Conservation (phyloP, 176 grass and related monocot species). For the Areca catechu region DNA sequence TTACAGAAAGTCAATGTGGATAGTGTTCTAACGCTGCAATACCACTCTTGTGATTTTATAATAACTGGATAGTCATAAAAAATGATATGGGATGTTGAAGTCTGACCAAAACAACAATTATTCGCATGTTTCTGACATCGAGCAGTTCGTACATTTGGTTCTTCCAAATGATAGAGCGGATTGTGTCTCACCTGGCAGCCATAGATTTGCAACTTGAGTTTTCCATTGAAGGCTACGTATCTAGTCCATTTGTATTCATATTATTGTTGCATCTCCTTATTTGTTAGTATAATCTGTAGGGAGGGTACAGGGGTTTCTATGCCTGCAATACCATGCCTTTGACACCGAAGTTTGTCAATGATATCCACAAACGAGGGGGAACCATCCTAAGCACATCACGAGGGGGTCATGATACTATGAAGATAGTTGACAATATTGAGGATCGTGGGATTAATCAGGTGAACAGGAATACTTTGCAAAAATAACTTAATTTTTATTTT, state of each 20-base stretch:
- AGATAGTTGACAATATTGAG: slow-evolving; percentile 17
- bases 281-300: not conserved
- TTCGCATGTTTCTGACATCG: too few species aligned
- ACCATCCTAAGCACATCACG: slow-evolving; percentile 19
- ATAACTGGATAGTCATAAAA: too few species aligned
- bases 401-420: slow-evolving; percentile 19
- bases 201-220: not conserved
- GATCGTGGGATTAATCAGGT: slow-evolving; percentile 19
- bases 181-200: not conserved
- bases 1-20: too few species aligned
- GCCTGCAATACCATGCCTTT: slow-evolving; percentile 9
- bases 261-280: not conserved
- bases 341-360: slow-evolving; percentile 16
- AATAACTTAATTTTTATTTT: not conserved
- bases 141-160: too few species aligned
- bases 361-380: slow-evolving; percentile 19
- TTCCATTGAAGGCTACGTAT: not conserved
- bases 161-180: too few species aligned
- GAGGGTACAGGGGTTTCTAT: slow-evolving; percentile 20
- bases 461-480: not conserved
- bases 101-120: too few species aligned
- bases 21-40: too few species aligned
- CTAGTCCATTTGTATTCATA: not conserved
- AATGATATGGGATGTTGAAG: too few species aligned
- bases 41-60: too few species aligned